Conservation (phyloP, 768 basidiomycete genomes). For the Rhizopogon roseolus region DNA sequence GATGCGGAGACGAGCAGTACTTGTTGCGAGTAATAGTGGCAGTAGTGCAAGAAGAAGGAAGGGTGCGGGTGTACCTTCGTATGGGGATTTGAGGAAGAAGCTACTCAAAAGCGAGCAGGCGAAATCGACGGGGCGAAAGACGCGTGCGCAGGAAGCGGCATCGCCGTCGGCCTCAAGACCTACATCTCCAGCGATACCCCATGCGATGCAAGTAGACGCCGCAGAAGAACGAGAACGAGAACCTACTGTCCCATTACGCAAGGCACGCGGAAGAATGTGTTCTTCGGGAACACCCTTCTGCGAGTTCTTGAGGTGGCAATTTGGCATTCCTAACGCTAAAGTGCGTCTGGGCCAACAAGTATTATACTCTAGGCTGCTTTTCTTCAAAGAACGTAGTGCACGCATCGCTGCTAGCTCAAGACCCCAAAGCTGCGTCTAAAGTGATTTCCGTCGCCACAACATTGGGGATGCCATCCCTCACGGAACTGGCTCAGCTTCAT, state of each 20-base stretch:
- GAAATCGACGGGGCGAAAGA: slow-evolving; percentile 60
- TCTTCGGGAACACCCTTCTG: slow-evolving; percentile 88
- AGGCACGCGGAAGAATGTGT: slow-evolving; percentile 47
- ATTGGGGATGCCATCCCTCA: slow-evolving; percentile 22
- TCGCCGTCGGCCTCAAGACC: slow-evolving; percentile 56
- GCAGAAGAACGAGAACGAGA: slow-evolving; percentile 24
- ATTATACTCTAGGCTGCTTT: slow-evolving; percentile 73
- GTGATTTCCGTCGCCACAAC: slow-evolving; percentile 18
- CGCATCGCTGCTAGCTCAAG: slow-evolving; percentile 36
- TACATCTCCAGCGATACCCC: slow-evolving; percentile 54
- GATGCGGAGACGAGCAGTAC: slow-evolving; percentile 33
- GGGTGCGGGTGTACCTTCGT: slow-evolving; percentile 31
- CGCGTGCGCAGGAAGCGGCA: slow-evolving; percentile 46
- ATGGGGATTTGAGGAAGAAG: slow-evolving; percentile 74
- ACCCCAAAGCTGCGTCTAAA: slow-evolving; percentile 3
- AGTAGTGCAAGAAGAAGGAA: slow-evolving; percentile 37
- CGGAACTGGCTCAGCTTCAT: slow-evolving; percentile 23
- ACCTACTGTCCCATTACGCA: slow-evolving; percentile 17
- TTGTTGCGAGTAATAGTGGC: slow-evolving; percentile 24
- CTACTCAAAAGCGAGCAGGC: slow-evolving; percentile 80
- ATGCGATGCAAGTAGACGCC: slow-evolving; percentile 32
- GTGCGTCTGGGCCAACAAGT: slow-evolving; percentile 44
- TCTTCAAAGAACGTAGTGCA: slow-evolving; percentile 69
- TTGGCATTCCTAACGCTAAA: not conserved
- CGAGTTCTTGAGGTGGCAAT: slow-evolving; percentile 70